Base-by-base conservation (phyloP, 495 filamentous ascomycete genomes). In the Penicillium herquei region DNA sequence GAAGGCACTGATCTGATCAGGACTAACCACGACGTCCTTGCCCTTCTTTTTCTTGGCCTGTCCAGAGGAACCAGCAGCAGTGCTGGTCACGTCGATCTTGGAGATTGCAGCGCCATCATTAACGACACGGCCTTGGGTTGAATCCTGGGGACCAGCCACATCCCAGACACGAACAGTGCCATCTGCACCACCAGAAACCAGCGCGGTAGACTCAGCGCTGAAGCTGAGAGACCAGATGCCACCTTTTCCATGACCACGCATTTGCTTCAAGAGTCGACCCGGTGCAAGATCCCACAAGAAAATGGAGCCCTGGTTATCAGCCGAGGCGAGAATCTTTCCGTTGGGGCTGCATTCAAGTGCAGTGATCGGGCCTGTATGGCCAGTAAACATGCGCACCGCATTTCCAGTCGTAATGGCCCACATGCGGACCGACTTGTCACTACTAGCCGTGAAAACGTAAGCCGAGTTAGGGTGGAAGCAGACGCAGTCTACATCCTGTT, bases 131-230 rank as follows among this genome's bases (percentile, higher is more conserved):
- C 82, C 83, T 51, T 82, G 81, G 54, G 65, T 72, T 53, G 54
- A 74, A 57, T 72, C 86, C 55, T 84, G 79, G 12, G 86, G 80
- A 56, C 86, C 76, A 54, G 85, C 73, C n/a, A 92, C 83, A 62
- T 98, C 93, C 94, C 94, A 98, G 14, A 96, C 76, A 9, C 94
- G 87, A 13, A 98, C 91, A 1, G 92, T 96, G 53, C 87, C 84
- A 69, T 98, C 94, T n/a, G 90, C 85, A 26, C 93, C 93, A 35
- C 90, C 91, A 6, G 91, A 96, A 8, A 90, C 86, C 1, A 98
- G 79, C 2, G 96, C 86, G 13, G 77, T 93, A 8, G 89, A 91
- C 70, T 98, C 94, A 30, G 90, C 88, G 56, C 87, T 92, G 79
- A 92, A 98, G 64, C 85, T 88, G 5, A 98, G 78, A 2, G 89